A percentile compares a stretch with the other conserved stretches of the same genome.
phyloP scores from a whole-genome alignment of 2,329 filamentous ascomycete species.

The Teratosphaeria nubilosa region DNA sequence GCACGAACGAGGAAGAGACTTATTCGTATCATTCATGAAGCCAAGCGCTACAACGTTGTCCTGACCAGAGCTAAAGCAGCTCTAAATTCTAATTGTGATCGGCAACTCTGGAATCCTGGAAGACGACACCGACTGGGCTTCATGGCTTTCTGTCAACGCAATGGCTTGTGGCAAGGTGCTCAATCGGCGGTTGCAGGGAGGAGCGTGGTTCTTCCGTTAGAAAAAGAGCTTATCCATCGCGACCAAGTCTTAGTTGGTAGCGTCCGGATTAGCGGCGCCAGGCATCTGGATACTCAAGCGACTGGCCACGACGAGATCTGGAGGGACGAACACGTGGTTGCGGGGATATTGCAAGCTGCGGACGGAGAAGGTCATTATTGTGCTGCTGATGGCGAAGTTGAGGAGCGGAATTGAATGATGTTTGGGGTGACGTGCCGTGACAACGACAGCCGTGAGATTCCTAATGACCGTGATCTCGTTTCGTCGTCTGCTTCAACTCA shows the following conservation, averaged over 20 bases:
- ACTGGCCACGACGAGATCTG: neutral
- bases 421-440: neutral
- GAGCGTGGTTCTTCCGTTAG: neutral
- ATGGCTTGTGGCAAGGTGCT: conserved; percentile 4
- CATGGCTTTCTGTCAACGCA: conserved; percentile 15
- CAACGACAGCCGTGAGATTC: neutral
- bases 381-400: neutral
- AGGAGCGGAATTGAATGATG: neutral
- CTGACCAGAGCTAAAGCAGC: conserved; percentile 18
- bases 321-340: neutral
- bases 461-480: neutral
- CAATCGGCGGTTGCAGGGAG: neutral
- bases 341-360: neutral
- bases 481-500: neutral
- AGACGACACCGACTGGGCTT: conserved; percentile 16
- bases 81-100: conserved; percentile 16
- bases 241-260: neutral
- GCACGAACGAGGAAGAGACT: conserved; percentile 18
- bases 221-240: neutral
- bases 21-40: conserved; percentile 17
- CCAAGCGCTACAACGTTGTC: conserved; percentile 18
- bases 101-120: conserved; percentile 14
- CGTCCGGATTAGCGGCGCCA: neutral
- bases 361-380: neutral
- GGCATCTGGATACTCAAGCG: neutral